Percentiles rank a stretch among this genome's conserved stretches.
phyloP scores from a whole-genome alignment of 192 early-diverging fungal genomes.

The Lobosporangium transversale region DNA sequence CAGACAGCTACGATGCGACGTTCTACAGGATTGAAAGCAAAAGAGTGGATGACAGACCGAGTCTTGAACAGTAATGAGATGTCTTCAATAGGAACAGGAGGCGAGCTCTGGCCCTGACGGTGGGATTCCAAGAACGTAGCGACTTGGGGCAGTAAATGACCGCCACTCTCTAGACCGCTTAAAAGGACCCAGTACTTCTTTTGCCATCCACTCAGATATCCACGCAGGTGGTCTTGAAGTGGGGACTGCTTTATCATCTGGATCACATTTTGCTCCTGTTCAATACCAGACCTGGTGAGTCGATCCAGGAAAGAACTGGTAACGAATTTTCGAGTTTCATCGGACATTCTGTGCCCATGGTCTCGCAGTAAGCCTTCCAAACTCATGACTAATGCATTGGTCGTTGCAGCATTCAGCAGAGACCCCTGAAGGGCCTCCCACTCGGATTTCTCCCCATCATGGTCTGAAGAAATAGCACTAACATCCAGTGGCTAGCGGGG shows the following conservation, averaged over 20 bases:
- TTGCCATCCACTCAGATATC: constrained; percentile 45
- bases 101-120: constrained; percentile 27
- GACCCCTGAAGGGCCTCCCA: constrained; percentile 23
- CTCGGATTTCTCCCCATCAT: constrained; percentile 24
- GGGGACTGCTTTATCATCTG: constrained; percentile 30
- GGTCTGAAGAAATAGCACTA: constrained; percentile 12
- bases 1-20: constrained; percentile 71
- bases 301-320: constrained; percentile 46
- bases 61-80: constrained; percentile 53
- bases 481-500: constrained; percentile 38
- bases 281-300: constrained; percentile 34
- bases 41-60: constrained; percentile 55
- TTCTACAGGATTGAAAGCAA: constrained; percentile 67
- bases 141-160: constrained; percentile 40
- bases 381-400: constrained; percentile 49
- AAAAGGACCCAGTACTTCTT: constrained; percentile 51
- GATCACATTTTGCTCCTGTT: constrained; percentile 33
- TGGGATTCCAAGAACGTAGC: constrained; percentile 29
- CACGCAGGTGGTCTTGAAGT: constrained; percentile 39
- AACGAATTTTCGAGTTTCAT: constrained; percentile 43
- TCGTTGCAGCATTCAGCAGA: constrained; percentile 39
- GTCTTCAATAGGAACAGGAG: constrained; percentile 35
- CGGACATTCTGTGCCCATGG: constrained; percentile 47
- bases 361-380: constrained; percentile 45
- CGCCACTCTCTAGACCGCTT: constrained; percentile 46